These are phyloP conservation scores for Pseudogymnoascus sp. DNA, from an alignment of 2,329 filamentous ascomycete species.

Conservation along the genomic window DNA sequence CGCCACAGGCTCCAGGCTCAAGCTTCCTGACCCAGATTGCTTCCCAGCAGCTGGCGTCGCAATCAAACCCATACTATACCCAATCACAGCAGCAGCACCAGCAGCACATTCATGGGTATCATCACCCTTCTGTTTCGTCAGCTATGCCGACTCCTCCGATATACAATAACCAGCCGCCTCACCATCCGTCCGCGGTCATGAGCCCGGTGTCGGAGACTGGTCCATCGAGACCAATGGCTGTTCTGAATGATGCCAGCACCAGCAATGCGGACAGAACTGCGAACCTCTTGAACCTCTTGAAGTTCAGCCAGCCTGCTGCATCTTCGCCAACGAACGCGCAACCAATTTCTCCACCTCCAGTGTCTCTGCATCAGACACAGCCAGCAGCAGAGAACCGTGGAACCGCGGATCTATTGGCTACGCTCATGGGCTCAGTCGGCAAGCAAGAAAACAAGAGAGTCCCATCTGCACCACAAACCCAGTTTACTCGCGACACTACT, in stretches of 20 bases:
- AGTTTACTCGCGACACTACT: constrained; percentile 2
- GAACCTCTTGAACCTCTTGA: constrained; percentile 56
- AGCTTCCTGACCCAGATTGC: constrained; percentile 9
- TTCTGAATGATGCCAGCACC: constrained; percentile 15
- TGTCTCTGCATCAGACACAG: constrained; percentile 17
- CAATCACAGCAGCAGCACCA: constrained; percentile 21
- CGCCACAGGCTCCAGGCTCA: constrained; percentile 3
- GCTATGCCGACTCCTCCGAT: constrained; percentile 48
- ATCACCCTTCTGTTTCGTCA: constrained; percentile 49
- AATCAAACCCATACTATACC: constrained; percentile 21
- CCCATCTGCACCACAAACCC: constrained; percentile 16
- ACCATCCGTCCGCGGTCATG: constrained; percentile 49
- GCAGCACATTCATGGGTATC: constrained; percentile 33
- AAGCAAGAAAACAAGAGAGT: constrained; percentile 13
- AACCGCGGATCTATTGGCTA: constrained; percentile 25
- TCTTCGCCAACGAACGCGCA: constrained; percentile 19
- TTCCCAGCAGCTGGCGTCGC: neutral
- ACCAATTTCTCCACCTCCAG: constrained; percentile 18
- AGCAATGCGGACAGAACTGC: constrained; percentile 42
- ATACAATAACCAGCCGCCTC: constrained; percentile 41
- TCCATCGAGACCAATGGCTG: constrained; percentile 34
- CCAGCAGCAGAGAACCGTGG: constrained; percentile 16
- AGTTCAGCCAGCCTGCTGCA: constrained; percentile 46
- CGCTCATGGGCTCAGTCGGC: constrained; percentile 22
- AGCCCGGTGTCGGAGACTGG: constrained; percentile 40